phyloP scores from a whole-genome alignment of 805 yeast species.

The Cyberlindnera misumaiensis region DNA sequence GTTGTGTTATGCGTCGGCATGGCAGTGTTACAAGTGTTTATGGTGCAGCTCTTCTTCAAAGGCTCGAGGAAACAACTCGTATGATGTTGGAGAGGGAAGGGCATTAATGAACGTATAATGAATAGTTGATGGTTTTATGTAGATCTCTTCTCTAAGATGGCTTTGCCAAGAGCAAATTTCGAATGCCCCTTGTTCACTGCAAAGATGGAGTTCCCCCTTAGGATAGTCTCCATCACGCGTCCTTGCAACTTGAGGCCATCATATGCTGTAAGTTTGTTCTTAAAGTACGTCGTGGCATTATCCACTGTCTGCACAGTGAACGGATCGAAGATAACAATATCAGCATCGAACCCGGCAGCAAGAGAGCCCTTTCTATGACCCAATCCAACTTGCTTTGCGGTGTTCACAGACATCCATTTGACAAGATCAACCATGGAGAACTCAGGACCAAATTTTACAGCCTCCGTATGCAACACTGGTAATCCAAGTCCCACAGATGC shows the following conservation, averaged over 20 bases:
- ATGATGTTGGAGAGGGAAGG: not conserved
- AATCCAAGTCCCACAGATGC: slow-evolving; percentile 89
- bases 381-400: slow-evolving; percentile 82
- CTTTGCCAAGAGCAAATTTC: slow-evolving; percentile 47
- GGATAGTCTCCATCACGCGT: slow-evolving; percentile 68
- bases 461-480: slow-evolving; percentile 75
- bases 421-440: slow-evolving; percentile 56
- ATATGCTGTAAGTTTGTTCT: slow-evolving; percentile 86
- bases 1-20: slow-evolving; percentile 67
- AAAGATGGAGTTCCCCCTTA: slow-evolving; percentile 70
- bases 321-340: slow-evolving; percentile 76
- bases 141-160: slow-evolving; percentile 54
- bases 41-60: slow-evolving; percentile 66
- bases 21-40: slow-evolving; percentile 61
- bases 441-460: slow-evolving; percentile 43
- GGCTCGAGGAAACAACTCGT: slow-evolving; percentile 57
- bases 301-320: slow-evolving; percentile 40
- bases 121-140: no score
- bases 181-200: slow-evolving; percentile 47
- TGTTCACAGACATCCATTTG: slow-evolving; percentile 75
- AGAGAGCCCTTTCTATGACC: slow-evolving; percentile 66
- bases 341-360: slow-evolving; percentile 78
- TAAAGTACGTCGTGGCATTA: slow-evolving; percentile 58
- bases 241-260: slow-evolving; percentile 66
- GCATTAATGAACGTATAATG: no score